Evolutionary conservation across 805 yeast species (phyloP), one percentile per base, ranked within the genome.

Genomic region (Metschnikowia similis): DNA sequence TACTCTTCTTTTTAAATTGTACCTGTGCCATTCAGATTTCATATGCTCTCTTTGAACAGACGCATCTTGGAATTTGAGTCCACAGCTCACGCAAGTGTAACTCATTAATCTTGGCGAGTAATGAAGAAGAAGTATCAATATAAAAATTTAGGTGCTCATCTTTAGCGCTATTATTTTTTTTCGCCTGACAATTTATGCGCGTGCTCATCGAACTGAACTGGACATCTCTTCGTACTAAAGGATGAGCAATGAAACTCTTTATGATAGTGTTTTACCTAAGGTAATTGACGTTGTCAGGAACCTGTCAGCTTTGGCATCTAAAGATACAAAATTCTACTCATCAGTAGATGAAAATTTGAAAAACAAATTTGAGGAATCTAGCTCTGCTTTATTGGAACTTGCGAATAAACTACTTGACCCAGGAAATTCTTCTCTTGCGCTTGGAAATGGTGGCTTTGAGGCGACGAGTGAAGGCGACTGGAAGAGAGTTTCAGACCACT

Each of bases 271-370:
- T 11, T 63, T 81, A 16, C 79, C 83, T 9, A 65, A 75, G 50
- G 70, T 83, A n/a, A 75, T 81, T 43, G 72, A 77, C 9, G 70
- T 84, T 3, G 80, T 87, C 36, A 72, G 95, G 52, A 78, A 85
- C 2, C 76, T 96, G 0, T 72, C 85, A 3, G 82, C 87, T 2
- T 66, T 91, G 39, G 86, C 87, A 2, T 81, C 89, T 0, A 87
- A 87, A 49, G 98, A 92, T 70, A 76, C 90, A n/a, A 80, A 77
- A 30, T 94, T 91, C 60, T 81, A 83, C 65, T 72, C 76, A 41
- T 81, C 87, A 42, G 61, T 89, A 10, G 92, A 88, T 58, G 58
- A 70, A 3, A 60, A 64, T 1, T 61, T 83, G 11, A 66, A 74
- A 8, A 54, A 60, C 0, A 61, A 73, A 11, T 63, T 83, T 43